phyloP scores from a whole-genome alignment of 805 yeast genomes.

The Myxozyma neglecta region DNA sequence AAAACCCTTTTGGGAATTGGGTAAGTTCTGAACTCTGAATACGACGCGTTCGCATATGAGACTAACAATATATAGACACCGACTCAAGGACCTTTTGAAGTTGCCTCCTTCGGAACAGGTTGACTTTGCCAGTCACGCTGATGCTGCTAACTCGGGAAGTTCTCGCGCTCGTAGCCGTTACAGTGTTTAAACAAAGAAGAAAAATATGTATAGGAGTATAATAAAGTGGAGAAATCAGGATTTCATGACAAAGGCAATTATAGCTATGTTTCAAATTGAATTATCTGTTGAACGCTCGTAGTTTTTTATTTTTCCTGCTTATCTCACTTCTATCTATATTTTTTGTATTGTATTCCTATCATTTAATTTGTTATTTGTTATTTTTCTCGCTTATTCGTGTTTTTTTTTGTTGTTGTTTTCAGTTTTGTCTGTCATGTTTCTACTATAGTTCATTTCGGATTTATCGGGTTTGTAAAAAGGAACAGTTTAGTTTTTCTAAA shows the following conservation, averaged over 20 bases:
- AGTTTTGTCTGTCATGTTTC: background rate
- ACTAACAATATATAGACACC: conserved; percentile 48
- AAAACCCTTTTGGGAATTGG: conserved; percentile 60
- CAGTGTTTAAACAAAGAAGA: conserved; percentile 1
- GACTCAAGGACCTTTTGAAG: conserved; percentile 81
- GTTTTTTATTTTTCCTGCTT: background rate
- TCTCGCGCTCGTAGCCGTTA: conserved; percentile 31
- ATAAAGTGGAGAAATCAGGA: background rate
- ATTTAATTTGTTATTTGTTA: background rate
- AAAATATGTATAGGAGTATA: background rate
- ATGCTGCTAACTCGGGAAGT: conserved; percentile 30
- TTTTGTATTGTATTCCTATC: background rate
- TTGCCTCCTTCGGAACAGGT: conserved; percentile 71
- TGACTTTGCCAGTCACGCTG: conserved; percentile 57
- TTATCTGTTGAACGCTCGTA: background rate
- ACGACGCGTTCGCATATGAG: background rate
- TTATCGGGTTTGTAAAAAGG: background rate
- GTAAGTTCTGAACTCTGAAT: background rate
- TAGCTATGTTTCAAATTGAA: no score
- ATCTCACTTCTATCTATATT: background rate
- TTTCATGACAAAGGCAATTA: background rate
- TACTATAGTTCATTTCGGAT: background rate
- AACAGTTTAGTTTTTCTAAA: background rate
- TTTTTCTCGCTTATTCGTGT: background rate
- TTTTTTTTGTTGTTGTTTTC: no score